These are phyloP conservation scores for Lyophyllum decastes DNA, from an alignment of 768 basidiomycete genomes.

Conservation along the genomic window DNA sequence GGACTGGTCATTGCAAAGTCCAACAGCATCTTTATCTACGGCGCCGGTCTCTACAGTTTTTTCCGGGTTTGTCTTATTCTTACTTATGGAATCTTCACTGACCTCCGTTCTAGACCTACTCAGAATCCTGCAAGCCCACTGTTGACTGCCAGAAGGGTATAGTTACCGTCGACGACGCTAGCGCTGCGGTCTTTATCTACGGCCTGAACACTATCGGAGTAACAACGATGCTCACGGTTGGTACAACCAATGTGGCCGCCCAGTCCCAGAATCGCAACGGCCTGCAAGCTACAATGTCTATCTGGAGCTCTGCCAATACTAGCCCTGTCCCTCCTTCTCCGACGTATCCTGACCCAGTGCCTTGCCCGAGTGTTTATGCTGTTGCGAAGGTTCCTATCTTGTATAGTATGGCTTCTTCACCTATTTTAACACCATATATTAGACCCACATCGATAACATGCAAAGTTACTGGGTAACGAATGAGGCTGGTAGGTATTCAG, in stretches of 20 bases:
- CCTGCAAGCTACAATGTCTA: neutral
- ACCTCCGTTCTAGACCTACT: neutral
- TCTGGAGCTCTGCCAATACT: neutral
- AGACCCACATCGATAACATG: neutral
- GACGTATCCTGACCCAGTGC: neutral
- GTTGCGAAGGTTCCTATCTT: neutral
- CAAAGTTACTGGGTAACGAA: neutral
- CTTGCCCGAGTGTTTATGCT: neutral
- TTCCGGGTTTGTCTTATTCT: slow-evolving; percentile 40
- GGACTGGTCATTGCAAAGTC: slow-evolving; percentile 56
- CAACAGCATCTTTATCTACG: slow-evolving; percentile 61
- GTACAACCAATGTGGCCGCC: neutral
- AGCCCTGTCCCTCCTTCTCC: neutral
- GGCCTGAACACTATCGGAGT: neutral
- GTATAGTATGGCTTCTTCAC: neutral
- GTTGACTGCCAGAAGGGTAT: neutral
- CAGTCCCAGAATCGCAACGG: neutral
- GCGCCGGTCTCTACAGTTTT: slow-evolving; percentile 76
- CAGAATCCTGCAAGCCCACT: neutral
- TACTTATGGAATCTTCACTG: neutral
- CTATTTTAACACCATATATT: neutral
- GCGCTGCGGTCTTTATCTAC: neutral
- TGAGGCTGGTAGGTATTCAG: neutral
- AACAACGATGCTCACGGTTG: neutral
- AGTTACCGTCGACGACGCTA: neutral